These are phyloP conservation scores for Cladosporium colombiae DNA, from an alignment of 2,329 filamentous ascomycete species.

Conservation along the genomic window DNA sequence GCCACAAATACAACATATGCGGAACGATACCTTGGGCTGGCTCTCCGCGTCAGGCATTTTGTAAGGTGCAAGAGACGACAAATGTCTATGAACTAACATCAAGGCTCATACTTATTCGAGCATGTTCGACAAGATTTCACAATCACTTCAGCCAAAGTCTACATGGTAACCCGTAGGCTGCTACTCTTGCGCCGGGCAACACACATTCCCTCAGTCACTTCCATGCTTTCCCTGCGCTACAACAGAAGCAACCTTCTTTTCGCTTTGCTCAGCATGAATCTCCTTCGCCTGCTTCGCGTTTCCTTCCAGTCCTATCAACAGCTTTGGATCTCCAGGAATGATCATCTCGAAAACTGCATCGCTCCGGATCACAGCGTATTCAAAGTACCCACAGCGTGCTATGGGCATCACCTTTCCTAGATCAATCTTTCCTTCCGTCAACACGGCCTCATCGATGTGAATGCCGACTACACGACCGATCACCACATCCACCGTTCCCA, in stretches of 20 bases:
- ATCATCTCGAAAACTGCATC: slow-evolving; percentile 59
- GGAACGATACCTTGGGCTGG: not conserved
- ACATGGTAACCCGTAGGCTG: not conserved
- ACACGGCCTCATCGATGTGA: slow-evolving; percentile 56
- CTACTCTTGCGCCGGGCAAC: no score
- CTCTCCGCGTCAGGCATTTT: not conserved
- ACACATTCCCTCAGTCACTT: not conserved
- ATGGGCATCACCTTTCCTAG: slow-evolving; percentile 59
- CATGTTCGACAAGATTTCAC: not conserved
- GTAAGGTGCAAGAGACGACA: not conserved
- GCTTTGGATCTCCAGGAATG: slow-evolving; percentile 38
- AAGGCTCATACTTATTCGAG: not conserved
- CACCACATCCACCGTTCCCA: slow-evolving; percentile 60
- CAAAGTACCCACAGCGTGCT: slow-evolving; percentile 61
- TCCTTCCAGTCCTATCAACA: slow-evolving; percentile 38
- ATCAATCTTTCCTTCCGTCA: slow-evolving; percentile 59
- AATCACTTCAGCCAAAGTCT: not conserved
- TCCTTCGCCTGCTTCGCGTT: slow-evolving; percentile 26
- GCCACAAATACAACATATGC: not conserved
- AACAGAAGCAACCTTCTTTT: not conserved
- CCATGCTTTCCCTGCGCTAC: not conserved
- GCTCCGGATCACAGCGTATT: slow-evolving; percentile 58
- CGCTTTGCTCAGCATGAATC: not conserved
- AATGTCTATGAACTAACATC: not conserved
- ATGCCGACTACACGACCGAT: slow-evolving; percentile 60